Evolutionary conservation across 495 filamentous ascomycete genomes (phyloP).

Genomic region (Penicillium paxilli): DNA sequence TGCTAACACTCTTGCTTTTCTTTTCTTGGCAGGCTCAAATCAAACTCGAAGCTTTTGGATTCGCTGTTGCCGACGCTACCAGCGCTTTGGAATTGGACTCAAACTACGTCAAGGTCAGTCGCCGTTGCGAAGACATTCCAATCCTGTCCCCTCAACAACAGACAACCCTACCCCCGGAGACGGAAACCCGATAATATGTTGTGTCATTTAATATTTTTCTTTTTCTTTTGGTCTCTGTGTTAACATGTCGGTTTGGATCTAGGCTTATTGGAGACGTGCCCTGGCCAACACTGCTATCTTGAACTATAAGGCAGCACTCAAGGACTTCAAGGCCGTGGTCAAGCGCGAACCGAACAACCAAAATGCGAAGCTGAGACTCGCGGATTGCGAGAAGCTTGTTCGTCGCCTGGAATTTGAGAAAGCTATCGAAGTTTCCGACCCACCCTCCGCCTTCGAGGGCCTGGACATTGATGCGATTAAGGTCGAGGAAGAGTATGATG

Average conservation of each 20-base stretch:
- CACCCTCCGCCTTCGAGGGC: constrained; percentile 86
- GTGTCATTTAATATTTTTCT: not conserved
- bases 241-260: constrained; percentile 11
- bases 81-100: constrained; percentile 90
- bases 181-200: not conserved
- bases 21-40: constrained; percentile 69
- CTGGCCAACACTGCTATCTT: constrained; percentile 88
- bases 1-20: constrained; percentile 18
- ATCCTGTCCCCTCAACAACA: too few relatives aligned
- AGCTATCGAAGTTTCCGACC: constrained; percentile 91
- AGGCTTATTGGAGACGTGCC: constrained; percentile 96
- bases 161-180: too few relatives aligned
- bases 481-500: constrained; percentile 84
- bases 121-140: not conserved
- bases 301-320: constrained; percentile 79
- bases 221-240: not conserved
- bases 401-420: constrained; percentile 87
- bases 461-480: constrained; percentile 82
- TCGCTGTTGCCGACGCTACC: constrained; percentile 89
- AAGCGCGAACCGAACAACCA: constrained; percentile 84
- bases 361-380: constrained; percentile 84
- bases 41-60: constrained; percentile 92
- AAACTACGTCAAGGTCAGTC: constrained; percentile 76
- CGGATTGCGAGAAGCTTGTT: constrained; percentile 91
- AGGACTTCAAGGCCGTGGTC: constrained; percentile 89